A percentile compares a stretch with the other conserved stretches of the same genome.
These are phyloP conservation scores for Craspedostauros australis DNA, from an alignment of 108 stramenopile species.

Conservation along the genomic window DNA sequence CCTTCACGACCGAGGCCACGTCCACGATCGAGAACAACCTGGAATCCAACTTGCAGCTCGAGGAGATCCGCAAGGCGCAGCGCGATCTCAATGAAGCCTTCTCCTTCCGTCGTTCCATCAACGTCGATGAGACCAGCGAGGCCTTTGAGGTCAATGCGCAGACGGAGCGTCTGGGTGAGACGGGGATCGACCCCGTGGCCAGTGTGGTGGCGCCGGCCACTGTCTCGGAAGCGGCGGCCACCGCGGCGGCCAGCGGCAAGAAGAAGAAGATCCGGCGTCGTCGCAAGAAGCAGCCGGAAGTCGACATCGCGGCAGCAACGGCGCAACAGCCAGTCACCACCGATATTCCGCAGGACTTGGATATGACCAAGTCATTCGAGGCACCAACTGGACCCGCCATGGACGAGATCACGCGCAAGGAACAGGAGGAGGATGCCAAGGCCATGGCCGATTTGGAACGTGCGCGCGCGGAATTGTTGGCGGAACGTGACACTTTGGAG, in stretches of 20 bases:
- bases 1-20: conserved; percentile 60
- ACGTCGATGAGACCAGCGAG: conserved; percentile 54
- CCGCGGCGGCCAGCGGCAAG: conserved; percentile 4
- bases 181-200: background rate
- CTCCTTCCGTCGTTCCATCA: conserved; percentile 82
- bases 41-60: conserved; percentile 78
- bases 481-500: too few species aligned
- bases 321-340: background rate
- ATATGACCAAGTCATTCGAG: conserved; percentile 17
- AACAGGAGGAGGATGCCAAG: too few species aligned
- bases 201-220: conserved; percentile 16
- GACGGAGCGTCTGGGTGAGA: background rate
- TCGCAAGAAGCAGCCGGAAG: conserved; percentile 20
- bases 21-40: conserved; percentile 68
- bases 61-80: conserved; percentile 78
- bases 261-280: conserved; percentile 21
- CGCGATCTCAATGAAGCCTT: conserved; percentile 78
- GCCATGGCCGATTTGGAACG: too few species aligned
- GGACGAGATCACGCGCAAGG: too few species aligned
- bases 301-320: conserved; percentile 7
- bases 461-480: too few species aligned
- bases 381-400: too few species aligned
- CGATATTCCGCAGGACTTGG: too few species aligned
- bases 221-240: conserved; percentile 2
- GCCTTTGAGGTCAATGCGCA: conserved; percentile 34